These are phyloP conservation scores for Scheffersomyces lignosus DNA, from an alignment of 805 yeast species.

Conservation along the genomic window DNA sequence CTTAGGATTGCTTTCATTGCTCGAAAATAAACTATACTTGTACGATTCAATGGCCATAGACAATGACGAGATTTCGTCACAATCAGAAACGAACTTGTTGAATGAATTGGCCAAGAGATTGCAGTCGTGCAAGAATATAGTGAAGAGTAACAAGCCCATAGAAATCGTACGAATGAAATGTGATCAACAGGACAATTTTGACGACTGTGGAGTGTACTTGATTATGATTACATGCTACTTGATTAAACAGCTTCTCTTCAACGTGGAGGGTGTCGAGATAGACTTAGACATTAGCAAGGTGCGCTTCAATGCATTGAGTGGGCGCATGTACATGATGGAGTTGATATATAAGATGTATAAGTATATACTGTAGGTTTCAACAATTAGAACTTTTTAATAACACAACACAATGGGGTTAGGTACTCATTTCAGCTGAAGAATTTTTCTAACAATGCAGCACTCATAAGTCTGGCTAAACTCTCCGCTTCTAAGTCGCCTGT, in stretches of 20 bases:
- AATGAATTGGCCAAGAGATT: slow-evolving; percentile 22
- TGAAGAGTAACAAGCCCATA: slow-evolving; percentile 22
- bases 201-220: slow-evolving; percentile 60
- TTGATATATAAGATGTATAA: slow-evolving; percentile 13
- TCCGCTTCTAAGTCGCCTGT: slow-evolving; percentile 20
- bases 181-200: slow-evolving; percentile 65
- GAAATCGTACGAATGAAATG: slow-evolving; percentile 34
- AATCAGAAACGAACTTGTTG: slow-evolving; percentile 23
- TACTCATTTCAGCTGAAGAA: slow-evolving; percentile 11
- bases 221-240: slow-evolving; percentile 36
- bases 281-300: slow-evolving; percentile 41
- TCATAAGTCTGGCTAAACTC: slow-evolving; percentile 26
- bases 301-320: slow-evolving; percentile 48
- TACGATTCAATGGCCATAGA: slow-evolving; percentile 56
- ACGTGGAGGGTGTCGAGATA: slow-evolving; percentile 20
- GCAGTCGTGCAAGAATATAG: slow-evolving; percentile 19
- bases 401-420: neutral
- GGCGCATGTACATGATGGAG: slow-evolving; percentile 38
- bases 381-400: neutral
- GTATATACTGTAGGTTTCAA: neutral
- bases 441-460: slow-evolving; percentile 25
- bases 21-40: slow-evolving; percentile 49
- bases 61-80: slow-evolving; percentile 12
- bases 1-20: slow-evolving; percentile 50
- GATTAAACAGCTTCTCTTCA: slow-evolving; percentile 4